Percentiles rank a stretch among this genome's conserved stretches.
These are phyloP conservation scores for Oidium heveae DNA, from an alignment of 2,329 filamentous ascomycete genomes.

Conservation along the genomic window DNA sequence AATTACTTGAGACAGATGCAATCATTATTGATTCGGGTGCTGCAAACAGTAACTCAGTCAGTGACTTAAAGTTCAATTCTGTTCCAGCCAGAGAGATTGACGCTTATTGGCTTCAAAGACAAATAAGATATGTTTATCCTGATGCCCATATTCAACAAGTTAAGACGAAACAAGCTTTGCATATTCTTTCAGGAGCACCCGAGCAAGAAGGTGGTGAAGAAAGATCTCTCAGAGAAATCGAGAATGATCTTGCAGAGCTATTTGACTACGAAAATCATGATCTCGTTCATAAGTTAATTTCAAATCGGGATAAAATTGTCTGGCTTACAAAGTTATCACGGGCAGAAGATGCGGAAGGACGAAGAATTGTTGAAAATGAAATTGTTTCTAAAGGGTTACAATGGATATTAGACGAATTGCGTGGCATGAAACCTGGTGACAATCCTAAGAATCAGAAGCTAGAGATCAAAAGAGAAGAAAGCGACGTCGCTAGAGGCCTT, in stretches of 20 bases:
- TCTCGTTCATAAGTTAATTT: slow-evolving; percentile 69
- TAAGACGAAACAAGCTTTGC: slow-evolving; percentile 66
- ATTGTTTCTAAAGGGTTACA: slow-evolving; percentile 76
- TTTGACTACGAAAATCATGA: slow-evolving; percentile 96
- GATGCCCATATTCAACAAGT: slow-evolving; percentile 86
- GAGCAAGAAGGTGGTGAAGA: slow-evolving; percentile 58
- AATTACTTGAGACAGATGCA: slow-evolving; percentile 37
- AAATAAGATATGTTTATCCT: slow-evolving; percentile 67
- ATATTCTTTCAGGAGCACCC: slow-evolving; percentile 53
- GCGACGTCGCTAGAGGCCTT: slow-evolving; percentile 52
- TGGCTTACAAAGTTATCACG: slow-evolving; percentile 80
- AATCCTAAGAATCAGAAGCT: slow-evolving; percentile 35
- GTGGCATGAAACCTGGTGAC: slow-evolving; percentile 39
- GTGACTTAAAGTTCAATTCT: slow-evolving; percentile 28
- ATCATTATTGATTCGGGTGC: slow-evolving; percentile 58
- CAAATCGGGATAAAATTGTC: slow-evolving; percentile 79
- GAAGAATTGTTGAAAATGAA: slow-evolving; percentile 58
- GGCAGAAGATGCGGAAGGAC: slow-evolving; percentile 55
- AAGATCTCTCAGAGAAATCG: slow-evolving; percentile 70
- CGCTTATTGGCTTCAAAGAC: slow-evolving; percentile 87
- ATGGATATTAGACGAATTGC: slow-evolving; percentile 68
- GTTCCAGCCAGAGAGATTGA: slow-evolving; percentile 79
- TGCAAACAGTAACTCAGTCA: slow-evolving; percentile 20
- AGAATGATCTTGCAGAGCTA: slow-evolving; percentile 94
- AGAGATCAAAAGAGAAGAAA: slow-evolving; percentile 87